Evolutionary conservation across 768 basidiomycete species (phyloP).

Genomic region (Boletus subparvulus): DNA sequence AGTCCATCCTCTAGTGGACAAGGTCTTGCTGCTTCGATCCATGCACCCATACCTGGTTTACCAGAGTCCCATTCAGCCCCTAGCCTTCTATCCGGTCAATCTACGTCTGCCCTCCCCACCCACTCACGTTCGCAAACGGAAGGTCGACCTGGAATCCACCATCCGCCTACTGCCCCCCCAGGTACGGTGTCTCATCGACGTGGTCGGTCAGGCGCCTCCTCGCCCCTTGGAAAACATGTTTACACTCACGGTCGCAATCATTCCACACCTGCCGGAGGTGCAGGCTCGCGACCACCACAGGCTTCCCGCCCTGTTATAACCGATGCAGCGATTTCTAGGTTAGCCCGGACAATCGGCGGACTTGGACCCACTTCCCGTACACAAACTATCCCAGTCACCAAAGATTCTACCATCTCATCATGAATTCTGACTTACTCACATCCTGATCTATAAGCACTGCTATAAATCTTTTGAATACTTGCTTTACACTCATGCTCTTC

Average conservation of each 20-base stretch:
- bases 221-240: conserved; percentile 40
- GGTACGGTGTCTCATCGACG: conserved; percentile 29
- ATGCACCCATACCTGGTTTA: conserved; percentile 46
- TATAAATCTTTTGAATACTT: conserved; percentile 12
- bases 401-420: conserved; percentile 28
- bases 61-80: conserved; percentile 40
- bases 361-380: conserved; percentile 26
- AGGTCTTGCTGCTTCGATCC: conserved; percentile 53
- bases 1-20: conserved; percentile 29
- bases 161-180: conserved; percentile 29
- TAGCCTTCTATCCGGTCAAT: conserved; percentile 33
- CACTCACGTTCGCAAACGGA: conserved; percentile 61
- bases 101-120: conserved; percentile 25
- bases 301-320: conserved; percentile 67
- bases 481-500: conserved; percentile 15
- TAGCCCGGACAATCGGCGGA: conserved; percentile 61
- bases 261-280: conserved; percentile 51
- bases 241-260: conserved; percentile 54
- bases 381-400: conserved; percentile 25
- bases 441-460: conserved; percentile 11
- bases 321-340: conserved; percentile 63
- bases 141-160: conserved; percentile 40
- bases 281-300: conserved; percentile 43
- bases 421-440: conserved; percentile 11
- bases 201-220: conserved; percentile 45